Percentiles rank a stretch among this genome's conserved stretches.
Evolutionary conservation across 2,329 filamentous ascomycete genomes (phyloP).

Genomic region (Phyllosticta citriasiana): DNA sequence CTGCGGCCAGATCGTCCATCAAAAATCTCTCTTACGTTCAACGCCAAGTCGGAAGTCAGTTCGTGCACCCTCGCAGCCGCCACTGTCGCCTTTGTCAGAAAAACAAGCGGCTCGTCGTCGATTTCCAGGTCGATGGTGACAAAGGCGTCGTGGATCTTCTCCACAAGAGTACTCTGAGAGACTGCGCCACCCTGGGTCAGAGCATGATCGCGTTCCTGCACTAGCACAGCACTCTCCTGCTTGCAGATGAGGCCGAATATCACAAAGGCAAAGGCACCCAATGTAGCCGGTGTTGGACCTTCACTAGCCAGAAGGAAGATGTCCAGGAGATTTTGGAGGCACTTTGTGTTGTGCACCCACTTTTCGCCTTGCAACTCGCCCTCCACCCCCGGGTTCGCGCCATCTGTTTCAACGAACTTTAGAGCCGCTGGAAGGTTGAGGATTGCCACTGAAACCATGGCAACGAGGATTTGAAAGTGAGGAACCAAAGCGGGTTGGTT

Average conservation of each 20-base stretch:
- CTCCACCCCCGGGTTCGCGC: neutral
- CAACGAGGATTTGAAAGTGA: constrained; percentile 59
- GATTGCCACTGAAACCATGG: constrained; percentile 60
- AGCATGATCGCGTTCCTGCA: constrained; percentile 20
- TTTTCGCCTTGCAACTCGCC: constrained; percentile 14
- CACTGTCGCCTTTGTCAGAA: constrained; percentile 1
- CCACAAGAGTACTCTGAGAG: neutral
- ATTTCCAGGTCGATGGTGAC: constrained; percentile 7
- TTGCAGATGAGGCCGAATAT: constrained; percentile 40
- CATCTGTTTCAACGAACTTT: constrained; percentile 38
- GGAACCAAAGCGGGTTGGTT: constrained; percentile 40
- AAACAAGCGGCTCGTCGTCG: neutral
- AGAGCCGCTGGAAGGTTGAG: constrained; percentile 57
- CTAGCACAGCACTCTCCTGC: constrained; percentile 12
- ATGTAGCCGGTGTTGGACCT: constrained; percentile 54
- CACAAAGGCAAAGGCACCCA: constrained; percentile 73
- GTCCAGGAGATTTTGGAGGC: constrained; percentile 63
- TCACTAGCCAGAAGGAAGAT: constrained; percentile 54
- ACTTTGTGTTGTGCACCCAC: constrained; percentile 60
- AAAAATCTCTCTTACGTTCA: neutral
- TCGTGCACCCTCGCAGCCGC: neutral
- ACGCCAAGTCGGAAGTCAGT: neutral
- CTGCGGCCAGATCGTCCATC: neutral
- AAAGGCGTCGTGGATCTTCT: constrained; percentile 4
- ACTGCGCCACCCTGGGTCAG: constrained; percentile 11